Conservation (phyloP, 2,329 filamentous ascomycete species). For the Alternaria ventricosa region DNA sequence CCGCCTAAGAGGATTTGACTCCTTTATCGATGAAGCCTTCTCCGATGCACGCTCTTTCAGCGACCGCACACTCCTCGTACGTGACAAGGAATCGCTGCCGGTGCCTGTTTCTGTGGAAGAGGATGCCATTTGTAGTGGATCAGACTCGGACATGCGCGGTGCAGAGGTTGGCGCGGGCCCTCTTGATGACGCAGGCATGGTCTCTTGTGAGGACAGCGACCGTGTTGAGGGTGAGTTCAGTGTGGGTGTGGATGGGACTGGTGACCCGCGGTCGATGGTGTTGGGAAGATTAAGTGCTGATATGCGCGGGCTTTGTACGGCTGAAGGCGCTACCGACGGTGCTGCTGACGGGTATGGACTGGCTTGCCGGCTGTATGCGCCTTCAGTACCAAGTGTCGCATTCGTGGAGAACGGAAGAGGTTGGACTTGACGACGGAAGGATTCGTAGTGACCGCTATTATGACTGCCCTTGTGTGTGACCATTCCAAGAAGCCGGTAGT, state of each 20-base stretch:
- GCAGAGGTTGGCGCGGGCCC: constrained; percentile 41
- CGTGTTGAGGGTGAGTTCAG: constrained; percentile 39
- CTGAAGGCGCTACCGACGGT: constrained; percentile 45
- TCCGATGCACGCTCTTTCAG: constrained; percentile 42
- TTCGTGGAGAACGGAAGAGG: constrained; percentile 82
- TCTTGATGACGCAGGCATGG: constrained; percentile 26
- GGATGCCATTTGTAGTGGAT: constrained; percentile 23
- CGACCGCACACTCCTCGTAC: constrained; percentile 37
- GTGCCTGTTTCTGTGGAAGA: constrained; percentile 20
- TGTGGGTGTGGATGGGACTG: constrained; percentile 28
- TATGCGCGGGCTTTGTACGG: constrained; percentile 56
- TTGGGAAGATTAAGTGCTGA: constrained; percentile 41
- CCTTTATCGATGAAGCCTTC: constrained; percentile 54
- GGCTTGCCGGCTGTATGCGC: constrained; percentile 70
- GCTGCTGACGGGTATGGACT: constrained; percentile 56
- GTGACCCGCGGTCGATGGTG: constrained; percentile 33
- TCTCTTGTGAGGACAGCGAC: constrained; percentile 46
- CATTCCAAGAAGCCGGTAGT: constrained; percentile 83
- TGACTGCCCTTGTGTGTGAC: constrained; percentile 96
- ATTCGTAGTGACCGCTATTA: constrained; percentile 96
- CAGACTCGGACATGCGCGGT: constrained; percentile 36
- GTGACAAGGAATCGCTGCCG: constrained; percentile 23
- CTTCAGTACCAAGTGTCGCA: constrained; percentile 76
- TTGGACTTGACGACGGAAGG: constrained; percentile 85
- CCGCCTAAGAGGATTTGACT: constrained; percentile 54